phyloP scores from a whole-genome alignment of 2,329 filamentous ascomycete genomes.

The Aureobasidium sp. region DNA sequence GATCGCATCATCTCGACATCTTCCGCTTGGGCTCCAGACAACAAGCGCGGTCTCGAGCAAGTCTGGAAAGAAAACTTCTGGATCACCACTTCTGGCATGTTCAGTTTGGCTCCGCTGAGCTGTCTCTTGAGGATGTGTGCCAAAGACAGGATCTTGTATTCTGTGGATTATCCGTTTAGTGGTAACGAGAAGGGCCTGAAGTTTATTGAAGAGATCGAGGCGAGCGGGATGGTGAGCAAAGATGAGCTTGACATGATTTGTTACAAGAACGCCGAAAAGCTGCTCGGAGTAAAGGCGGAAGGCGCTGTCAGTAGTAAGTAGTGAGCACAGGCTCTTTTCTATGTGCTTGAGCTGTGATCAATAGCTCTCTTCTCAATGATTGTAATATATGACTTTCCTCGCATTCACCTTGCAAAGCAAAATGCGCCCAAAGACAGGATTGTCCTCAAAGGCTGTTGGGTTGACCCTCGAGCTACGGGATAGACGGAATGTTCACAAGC shows the following conservation, averaged over 20 bases:
- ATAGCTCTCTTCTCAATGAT: no score
- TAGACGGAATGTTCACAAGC: no score
- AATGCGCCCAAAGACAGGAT: no score
- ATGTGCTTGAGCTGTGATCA: no score
- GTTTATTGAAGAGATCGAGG: constrained; percentile 45
- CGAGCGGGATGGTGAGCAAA: constrained; percentile 44
- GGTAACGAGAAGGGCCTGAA: constrained; percentile 44
- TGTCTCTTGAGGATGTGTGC: constrained; percentile 31
- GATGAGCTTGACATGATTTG: constrained; percentile 46
- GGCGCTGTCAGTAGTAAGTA: no score
- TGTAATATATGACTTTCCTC: no score
- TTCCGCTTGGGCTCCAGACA: constrained; percentile 22
- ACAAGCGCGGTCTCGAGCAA: constrained; percentile 34
- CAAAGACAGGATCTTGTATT: constrained; percentile 49
- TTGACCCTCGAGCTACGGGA: no score
- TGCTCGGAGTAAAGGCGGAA: constrained; percentile 33
- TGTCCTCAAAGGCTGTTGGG: no score
- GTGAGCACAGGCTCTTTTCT: not conserved
- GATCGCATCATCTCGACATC: constrained; percentile 36
- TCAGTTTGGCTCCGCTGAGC: constrained; percentile 45
- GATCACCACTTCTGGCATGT: constrained; percentile 54
- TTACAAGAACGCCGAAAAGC: constrained; percentile 45
- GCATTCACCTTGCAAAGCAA: no score
- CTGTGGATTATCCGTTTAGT: constrained; percentile 54
- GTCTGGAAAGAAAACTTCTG: constrained; percentile 48